Evolutionary conservation across 2,329 filamentous ascomycete species (phyloP).

Genomic region (Moelleriella libera): DNA sequence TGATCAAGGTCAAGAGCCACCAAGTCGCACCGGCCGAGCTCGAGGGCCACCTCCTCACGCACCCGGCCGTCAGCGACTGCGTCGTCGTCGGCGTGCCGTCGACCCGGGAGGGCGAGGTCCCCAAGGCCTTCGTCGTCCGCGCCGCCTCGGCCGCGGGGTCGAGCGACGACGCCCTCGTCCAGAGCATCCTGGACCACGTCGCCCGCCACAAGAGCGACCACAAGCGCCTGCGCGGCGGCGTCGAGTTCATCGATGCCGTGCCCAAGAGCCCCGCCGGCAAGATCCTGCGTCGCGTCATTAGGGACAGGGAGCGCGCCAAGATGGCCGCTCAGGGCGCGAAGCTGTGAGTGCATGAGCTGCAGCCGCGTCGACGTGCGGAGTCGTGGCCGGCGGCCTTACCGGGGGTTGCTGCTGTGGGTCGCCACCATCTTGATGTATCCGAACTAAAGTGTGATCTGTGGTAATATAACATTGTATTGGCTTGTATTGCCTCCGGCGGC

Average conservation of each 20-base stretch:
- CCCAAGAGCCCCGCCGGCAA: slow-evolving; percentile 49
- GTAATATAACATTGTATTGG: no score
- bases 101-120: slow-evolving; percentile 38
- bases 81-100: slow-evolving; percentile 48
- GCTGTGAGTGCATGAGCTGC: no score
- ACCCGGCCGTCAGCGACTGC: slow-evolving; percentile 39
- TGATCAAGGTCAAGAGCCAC: slow-evolving; percentile 47
- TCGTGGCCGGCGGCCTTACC: no score
- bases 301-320: slow-evolving; percentile 15
- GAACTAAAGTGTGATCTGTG: no score
- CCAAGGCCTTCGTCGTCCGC: slow-evolving; percentile 47
- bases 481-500: no score
- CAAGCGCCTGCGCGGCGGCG: slow-evolving; percentile 34
- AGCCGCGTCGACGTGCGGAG: no score
- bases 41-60: slow-evolving; percentile 21
- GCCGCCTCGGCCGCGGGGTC: slow-evolving; percentile 2
- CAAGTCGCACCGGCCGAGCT: slow-evolving; percentile 44
- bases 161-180: slow-evolving; percentile 6
- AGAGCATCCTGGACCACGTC: slow-evolving; percentile 3
- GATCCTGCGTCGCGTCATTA: slow-evolving; percentile 35
- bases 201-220: slow-evolving; percentile 13
- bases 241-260: slow-evolving; percentile 38
- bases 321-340: no score
- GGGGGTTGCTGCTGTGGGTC: no score
- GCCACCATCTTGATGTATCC: no score